phyloP scores from a whole-genome alignment of 768 basidiomycete species.

The Kwoniella mangroviensis region DNA sequence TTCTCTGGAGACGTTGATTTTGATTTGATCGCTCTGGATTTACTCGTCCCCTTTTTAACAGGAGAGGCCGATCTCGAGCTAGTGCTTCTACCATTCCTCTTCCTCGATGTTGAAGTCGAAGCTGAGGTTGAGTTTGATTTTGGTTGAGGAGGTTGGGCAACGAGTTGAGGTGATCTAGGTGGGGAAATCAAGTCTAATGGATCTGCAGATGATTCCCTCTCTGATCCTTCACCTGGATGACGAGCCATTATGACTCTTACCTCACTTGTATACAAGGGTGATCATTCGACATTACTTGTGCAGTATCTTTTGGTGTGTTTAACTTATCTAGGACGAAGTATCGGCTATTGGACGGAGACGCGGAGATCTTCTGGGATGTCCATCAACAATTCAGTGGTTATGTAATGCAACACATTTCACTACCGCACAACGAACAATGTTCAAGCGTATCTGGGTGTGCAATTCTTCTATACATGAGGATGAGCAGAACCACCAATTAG shows the following conservation, averaged over 20 bases:
- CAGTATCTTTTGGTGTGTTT: neutral
- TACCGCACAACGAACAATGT: too few relatives aligned
- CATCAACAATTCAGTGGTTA: too few relatives aligned
- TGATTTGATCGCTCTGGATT: neutral
- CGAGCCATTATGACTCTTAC: neutral
- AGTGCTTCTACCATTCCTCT: neutral
- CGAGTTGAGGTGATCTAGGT: neutral
- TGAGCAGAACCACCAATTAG: too few relatives aligned
- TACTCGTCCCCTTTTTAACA: neutral
- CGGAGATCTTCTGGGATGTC: too few relatives aligned
- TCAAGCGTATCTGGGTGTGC: too few relatives aligned
- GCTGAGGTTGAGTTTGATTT: neutral
- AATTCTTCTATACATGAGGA: too few relatives aligned
- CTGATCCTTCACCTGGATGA: constrained; percentile 3
- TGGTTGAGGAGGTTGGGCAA: neutral
- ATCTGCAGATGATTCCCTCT: constrained; percentile 15
- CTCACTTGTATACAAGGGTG: neutral
- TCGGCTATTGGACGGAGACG: too few relatives aligned
- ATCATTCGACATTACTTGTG: neutral
- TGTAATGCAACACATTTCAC: too few relatives aligned
- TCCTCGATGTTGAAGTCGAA: neutral
- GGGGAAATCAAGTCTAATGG: constrained; percentile 20
- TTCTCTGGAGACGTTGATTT: constrained; percentile 6
- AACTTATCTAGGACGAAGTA: too few relatives aligned
- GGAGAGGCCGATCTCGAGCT: neutral